These are phyloP conservation scores for Wickerhamomyces hampshirensis DNA, from an alignment of 805 yeast genomes.

Conservation along the genomic window DNA sequence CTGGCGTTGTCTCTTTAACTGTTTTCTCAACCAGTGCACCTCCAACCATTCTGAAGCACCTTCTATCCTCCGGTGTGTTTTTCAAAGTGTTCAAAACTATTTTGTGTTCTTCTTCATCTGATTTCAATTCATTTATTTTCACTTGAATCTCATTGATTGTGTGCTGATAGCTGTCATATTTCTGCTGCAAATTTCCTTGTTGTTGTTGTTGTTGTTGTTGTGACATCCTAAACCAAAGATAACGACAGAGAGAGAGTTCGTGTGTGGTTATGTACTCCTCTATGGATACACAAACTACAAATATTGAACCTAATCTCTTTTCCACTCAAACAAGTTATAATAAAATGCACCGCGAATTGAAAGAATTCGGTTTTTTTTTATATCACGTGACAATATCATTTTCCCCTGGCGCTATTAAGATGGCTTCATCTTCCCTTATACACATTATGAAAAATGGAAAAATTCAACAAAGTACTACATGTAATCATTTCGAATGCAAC, in stretches of 20 bases:
- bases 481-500: too few relatives aligned
- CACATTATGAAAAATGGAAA: too few relatives aligned
- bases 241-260: background rate
- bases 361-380: too few relatives aligned
- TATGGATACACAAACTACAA: too few relatives aligned
- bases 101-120: slow-evolving; percentile 43
- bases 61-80: slow-evolving; percentile 51
- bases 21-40: slow-evolving; percentile 83
- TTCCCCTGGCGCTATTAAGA: too few relatives aligned
- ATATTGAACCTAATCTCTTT: too few relatives aligned
- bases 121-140: slow-evolving; percentile 43
- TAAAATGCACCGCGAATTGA: too few relatives aligned
- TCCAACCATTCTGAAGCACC: slow-evolving; percentile 90
- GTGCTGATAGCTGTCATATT: slow-evolving; percentile 48
- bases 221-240: background rate
- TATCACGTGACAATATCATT: too few relatives aligned
- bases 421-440: too few relatives aligned
- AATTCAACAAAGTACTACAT: too few relatives aligned
- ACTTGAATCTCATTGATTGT: slow-evolving; percentile 40
- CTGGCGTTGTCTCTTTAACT: slow-evolving; percentile 69
- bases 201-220: background rate
- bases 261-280: too few relatives aligned
- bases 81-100: slow-evolving; percentile 57
- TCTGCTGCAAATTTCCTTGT: slow-evolving; percentile 36
- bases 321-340: too few relatives aligned